A percentile compares a stretch with the other conserved stretches of the same genome.
phyloP scores from a whole-genome alignment of 23 red algal genomes.

The Cyanidiococcus yangmingshanensis region DNA sequence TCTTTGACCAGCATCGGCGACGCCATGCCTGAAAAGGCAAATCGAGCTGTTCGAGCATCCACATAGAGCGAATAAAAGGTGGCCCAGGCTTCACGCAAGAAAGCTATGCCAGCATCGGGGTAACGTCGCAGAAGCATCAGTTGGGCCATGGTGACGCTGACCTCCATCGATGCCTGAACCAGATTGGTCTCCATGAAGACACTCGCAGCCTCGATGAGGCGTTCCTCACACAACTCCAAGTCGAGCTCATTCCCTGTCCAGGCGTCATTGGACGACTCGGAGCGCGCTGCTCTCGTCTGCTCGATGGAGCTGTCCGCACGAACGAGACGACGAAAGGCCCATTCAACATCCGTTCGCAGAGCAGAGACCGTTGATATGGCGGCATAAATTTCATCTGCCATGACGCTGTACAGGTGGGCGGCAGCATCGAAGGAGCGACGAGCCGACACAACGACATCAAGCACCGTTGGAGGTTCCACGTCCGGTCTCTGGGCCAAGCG shows the following conservation, averaged over 20 bases:
- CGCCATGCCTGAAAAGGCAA: not conserved
- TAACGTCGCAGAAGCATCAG: not conserved
- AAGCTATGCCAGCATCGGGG: not conserved
- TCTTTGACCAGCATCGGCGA: not conserved
- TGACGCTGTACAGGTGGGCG: conserved; percentile 2
- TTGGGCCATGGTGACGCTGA: conserved; percentile 11
- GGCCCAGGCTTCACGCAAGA: conserved; percentile 11
- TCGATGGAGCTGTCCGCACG: not conserved
- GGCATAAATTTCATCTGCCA: conserved; percentile 10
- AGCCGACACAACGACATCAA: not conserved
- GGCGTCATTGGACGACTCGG: not conserved
- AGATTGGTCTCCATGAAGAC: conserved; percentile 2
- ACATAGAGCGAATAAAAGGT: conserved; percentile 7
- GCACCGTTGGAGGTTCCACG: not conserved
- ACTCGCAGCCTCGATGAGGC: not conserved
- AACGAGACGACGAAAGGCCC: not conserved
- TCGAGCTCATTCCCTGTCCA: too few species aligned
- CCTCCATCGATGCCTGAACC: conserved; percentile 10
- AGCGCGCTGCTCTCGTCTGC: not conserved
- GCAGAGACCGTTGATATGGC: not conserved
- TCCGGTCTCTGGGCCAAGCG: not conserved
- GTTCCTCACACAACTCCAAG: not conserved
- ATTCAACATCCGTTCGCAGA: not conserved
- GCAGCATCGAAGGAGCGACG: not conserved
- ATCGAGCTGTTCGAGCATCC: not conserved